Percentiles rank a stretch among this genome's conserved stretches.
Conservation (phyloP, 257 asterid species). For the Mentha longifolia region DNA sequence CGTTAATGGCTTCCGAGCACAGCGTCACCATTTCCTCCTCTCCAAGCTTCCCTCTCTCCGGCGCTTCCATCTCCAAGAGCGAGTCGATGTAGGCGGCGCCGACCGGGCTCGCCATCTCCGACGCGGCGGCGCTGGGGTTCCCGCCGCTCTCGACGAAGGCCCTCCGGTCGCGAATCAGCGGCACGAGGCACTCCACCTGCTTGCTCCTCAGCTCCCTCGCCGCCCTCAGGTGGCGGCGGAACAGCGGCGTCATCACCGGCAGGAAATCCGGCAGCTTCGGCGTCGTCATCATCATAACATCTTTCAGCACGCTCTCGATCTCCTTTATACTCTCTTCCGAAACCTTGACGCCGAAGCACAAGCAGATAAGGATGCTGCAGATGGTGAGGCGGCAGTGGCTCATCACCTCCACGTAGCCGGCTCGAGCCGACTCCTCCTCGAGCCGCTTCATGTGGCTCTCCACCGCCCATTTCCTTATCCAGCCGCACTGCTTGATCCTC, state of each 20-base stretch:
- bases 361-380: slow-evolving; percentile 80
- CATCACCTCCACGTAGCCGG: slow-evolving; percentile 88
- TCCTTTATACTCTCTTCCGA: slow-evolving; percentile 55
- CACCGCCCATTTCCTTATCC: slow-evolving; percentile 85
- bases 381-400: slow-evolving; percentile 74
- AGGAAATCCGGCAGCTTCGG: slow-evolving; percentile 93
- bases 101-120: slow-evolving; percentile 85
- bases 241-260: slow-evolving; percentile 71
- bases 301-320: slow-evolving; percentile 72
- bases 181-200: slow-evolving; percentile 74
- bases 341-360: slow-evolving; percentile 83
- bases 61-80: slow-evolving; percentile 58
- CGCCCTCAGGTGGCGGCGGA: slow-evolving; percentile 62
- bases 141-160: slow-evolving; percentile 69
- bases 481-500: slow-evolving; percentile 81
- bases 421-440: slow-evolving; percentile 40
- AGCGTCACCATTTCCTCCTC: slow-evolving; percentile 92
- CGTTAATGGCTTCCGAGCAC: slow-evolving; percentile 83
- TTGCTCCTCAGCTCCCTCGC: slow-evolving; percentile 69
- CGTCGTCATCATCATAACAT: slow-evolving; percentile 80
- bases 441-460: slow-evolving; percentile 69
- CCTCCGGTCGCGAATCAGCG: slow-evolving; percentile 65
- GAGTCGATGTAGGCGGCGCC: slow-evolving; percentile 97
- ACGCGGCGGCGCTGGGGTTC: slow-evolving; percentile 16
- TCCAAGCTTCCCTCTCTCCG: slow-evolving; percentile 64